A percentile compares a stretch with the other conserved stretches of the same genome.
Conservation (phyloP, 2,329 filamentous ascomycete genomes). For the Colletotrichum siamense region DNA sequence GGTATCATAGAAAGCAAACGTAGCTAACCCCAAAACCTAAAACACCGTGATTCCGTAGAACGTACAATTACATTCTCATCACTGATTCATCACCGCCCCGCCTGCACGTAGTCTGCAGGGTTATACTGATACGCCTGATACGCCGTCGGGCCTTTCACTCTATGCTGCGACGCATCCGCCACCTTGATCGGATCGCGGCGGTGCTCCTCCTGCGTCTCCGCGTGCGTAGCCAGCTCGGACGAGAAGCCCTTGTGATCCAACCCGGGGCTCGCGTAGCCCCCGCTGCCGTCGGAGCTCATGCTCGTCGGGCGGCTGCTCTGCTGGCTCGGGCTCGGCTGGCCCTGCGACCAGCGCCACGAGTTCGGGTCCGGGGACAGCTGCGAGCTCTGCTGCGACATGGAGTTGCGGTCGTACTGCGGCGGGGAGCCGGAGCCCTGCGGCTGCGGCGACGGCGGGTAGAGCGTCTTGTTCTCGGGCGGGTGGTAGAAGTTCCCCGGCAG, state of each 20-base stretch:
- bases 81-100: not conserved
- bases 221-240: slow-evolving; percentile 51
- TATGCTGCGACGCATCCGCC: slow-evolving; percentile 6
- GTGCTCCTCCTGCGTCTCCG: slow-evolving; percentile 53
- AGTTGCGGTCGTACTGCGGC: slow-evolving; percentile 26
- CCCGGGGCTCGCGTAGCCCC: slow-evolving; percentile 42
- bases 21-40: not conserved
- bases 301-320: slow-evolving; percentile 40
- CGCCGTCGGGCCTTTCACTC: slow-evolving; percentile 2
- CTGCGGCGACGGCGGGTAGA: slow-evolving; percentile 30
- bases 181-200: not conserved
- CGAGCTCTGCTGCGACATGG: slow-evolving; percentile 20
- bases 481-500: slow-evolving; percentile 57
- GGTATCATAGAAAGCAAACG: slow-evolving; percentile 13
- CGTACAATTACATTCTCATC: not conserved
- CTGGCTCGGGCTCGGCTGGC: slow-evolving; percentile 33
- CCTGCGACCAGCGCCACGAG: slow-evolving; percentile 47
- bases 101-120: slow-evolving; percentile 40
- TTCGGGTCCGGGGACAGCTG: slow-evolving; percentile 31
- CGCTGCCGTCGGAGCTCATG: slow-evolving; percentile 31
- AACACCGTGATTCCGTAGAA: not conserved
- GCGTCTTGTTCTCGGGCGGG: slow-evolving; percentile 33
- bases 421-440: slow-evolving; percentile 20
- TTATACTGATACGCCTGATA: slow-evolving; percentile 39
- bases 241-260: slow-evolving; percentile 47